phyloP scores from a whole-genome alignment of 495 filamentous ascomycete genomes.

The Tuber brumale region DNA sequence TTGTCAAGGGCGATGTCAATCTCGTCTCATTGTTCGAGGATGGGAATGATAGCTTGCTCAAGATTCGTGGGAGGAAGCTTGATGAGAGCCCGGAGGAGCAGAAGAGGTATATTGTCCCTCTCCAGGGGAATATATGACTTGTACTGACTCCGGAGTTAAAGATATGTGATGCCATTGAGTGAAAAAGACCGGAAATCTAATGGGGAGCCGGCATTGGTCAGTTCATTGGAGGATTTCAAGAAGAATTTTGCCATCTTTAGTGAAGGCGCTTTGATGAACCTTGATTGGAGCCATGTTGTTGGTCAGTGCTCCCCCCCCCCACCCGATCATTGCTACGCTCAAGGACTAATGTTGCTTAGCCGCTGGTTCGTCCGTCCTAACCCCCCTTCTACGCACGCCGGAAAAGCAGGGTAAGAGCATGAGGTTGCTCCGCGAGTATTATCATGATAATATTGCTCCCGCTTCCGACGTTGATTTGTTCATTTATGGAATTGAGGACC shows the following conservation, averaged over 20 bases:
- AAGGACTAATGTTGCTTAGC: slow-evolving; percentile 68
- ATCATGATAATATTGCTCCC: slow-evolving; percentile 69
- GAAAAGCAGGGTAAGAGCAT: slow-evolving; percentile 57
- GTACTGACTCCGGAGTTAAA: slow-evolving; percentile 13
- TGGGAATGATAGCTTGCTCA: slow-evolving; percentile 51
- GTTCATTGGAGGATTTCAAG: slow-evolving; percentile 60
- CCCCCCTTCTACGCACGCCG: slow-evolving; percentile 65
- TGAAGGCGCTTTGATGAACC: slow-evolving; percentile 51
- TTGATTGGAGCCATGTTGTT: slow-evolving; percentile 27
- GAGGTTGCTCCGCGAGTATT: slow-evolving; percentile 62
- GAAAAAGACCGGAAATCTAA: slow-evolving; percentile 53
- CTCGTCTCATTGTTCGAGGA: slow-evolving; percentile 62
- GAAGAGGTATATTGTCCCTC: slow-evolving; percentile 43
- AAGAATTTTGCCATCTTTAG: slow-evolving; percentile 73
- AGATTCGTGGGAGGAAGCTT: slow-evolving; percentile 58
- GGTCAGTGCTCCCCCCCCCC: slow-evolving; percentile 26
- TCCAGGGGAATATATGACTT: not conserved
- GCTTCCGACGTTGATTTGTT: slow-evolving; percentile 83
- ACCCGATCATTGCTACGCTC: not conserved
- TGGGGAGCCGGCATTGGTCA: slow-evolving; percentile 60
- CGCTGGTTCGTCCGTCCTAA: slow-evolving; percentile 69
- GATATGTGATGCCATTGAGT: slow-evolving; percentile 63
- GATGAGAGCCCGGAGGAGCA: slow-evolving; percentile 51
- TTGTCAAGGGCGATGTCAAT: slow-evolving; percentile 59
- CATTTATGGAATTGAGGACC: slow-evolving; percentile 66